Base-by-base conservation (phyloP, 352 stramenopile species). In the Aphanomyces stellatus region DNA sequence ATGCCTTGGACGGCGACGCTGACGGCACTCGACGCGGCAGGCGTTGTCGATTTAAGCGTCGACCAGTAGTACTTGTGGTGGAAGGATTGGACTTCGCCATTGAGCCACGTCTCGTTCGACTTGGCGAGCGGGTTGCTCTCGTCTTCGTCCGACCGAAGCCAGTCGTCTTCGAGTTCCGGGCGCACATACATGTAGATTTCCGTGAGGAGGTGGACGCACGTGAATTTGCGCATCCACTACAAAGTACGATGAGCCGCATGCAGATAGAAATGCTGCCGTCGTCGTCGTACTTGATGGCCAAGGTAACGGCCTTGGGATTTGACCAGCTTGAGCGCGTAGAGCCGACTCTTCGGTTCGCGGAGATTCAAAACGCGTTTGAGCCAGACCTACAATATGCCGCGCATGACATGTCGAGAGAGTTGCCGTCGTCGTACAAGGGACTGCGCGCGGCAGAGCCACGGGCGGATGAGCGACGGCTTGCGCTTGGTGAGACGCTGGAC, bases 51-150 rank as follows among this genome's bases (percentile, higher is more conserved):
- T 22, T 46, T 41, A 27, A 53, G 41, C 19, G 22, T 33, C 62
- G 90, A 82, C 73, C 84, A 93, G 68, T 93, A 93, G 51, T 89
- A 77, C 57, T 91, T 91, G 74, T 91, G 79, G 43, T 93, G 85
- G 65, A 88, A 93, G n/a, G 82, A 79, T 67, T 93, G 85, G 78
- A 93, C 87, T 65, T 93, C 85, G 10, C 85, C 85, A 70, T 90
- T 88, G 71, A 91, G 71, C n/a, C 91, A 65, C 7, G 81, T 79
- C 64, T 93, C 82, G 22, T 88, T 72, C 8, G 80, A 87, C 64
- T 93, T 84, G 24, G 78, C 72, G 15, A 77, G 78, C 53, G 90
- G 89, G 69, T 76, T 88, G 49, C 85, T 69, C 48, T 93, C 85
- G 6, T 93, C 85, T 49, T 93, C 82, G 62, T 93, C 85, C 67